Base-by-base conservation (phyloP, 352 stramenopile species). In the Globisporangium irregulare region DNA sequence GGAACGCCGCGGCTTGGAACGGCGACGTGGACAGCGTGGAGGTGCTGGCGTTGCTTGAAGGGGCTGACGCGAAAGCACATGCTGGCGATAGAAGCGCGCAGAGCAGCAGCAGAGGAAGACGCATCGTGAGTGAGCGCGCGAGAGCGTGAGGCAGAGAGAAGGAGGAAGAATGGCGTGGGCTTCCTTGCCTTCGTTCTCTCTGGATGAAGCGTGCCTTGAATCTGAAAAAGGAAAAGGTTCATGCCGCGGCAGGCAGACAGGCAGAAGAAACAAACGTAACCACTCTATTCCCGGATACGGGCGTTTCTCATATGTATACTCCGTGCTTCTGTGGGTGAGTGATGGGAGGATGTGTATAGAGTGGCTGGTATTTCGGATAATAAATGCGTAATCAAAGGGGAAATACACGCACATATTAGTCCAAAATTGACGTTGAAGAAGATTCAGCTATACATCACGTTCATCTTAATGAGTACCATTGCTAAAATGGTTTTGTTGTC, bases 1-100 rank as follows among this genome's bases (percentile, higher is more conserved):
- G 65, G 43, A 61, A 56, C 57, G 65, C 29, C 48, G 46, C 65
- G 6, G 65, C 65, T 15, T 65, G 56, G 65, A 70, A 70, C 2
- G 65, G 65, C 20, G 65, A 70, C 48, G 50, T 57, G 46, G 8
- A 32, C n/a, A n/a, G 18, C 41, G 55, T 22, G 27, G 32, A 38
- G 32, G 18, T 53, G 14, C 12, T 46, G 18, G 50, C 50, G 22
- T 60, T 65, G 25, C 5, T 48, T 20, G 36, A 6, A 12, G 18
- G 1, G 3, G 57, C 18, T 5, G 57, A 66, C 60, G 60, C 22
- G 25, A 15, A 8, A 10, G 27, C 27, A 22, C 18, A 43, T 18
- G 25, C 12, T 5, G n/a, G 18, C 15, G n/a, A 14, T 4, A 25
- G 18, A 32, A 15, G 29, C 9, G 32, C 41, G 4, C 20, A 68